A percentile compares a stretch with the other conserved stretches of the same genome.
Conservation (phyloP, 2,329 filamentous ascomycete genomes). For the Samsoniella hepiali region DNA sequence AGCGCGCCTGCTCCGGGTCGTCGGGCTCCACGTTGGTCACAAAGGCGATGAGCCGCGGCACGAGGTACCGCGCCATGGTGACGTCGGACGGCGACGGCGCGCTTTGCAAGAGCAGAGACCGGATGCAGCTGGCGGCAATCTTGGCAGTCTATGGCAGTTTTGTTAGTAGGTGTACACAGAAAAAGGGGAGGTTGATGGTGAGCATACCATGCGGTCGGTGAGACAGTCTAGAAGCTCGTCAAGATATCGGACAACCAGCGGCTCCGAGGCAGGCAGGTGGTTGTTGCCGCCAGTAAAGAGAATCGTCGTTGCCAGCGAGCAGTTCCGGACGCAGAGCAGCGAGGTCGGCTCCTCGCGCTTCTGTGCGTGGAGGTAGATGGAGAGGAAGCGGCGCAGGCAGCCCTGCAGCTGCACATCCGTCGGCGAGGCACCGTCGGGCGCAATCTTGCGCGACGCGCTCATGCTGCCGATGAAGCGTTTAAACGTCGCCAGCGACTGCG, state of each 20-base stretch:
- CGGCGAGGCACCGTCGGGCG: conserved; percentile 42
- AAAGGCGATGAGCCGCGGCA: conserved; percentile 75
- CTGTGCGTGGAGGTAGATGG: conserved; percentile 73
- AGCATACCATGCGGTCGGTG: conserved; percentile 69
- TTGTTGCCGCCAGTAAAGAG: conserved; percentile 79
- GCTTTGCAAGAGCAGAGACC: conserved; percentile 72
- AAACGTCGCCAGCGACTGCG: conserved; percentile 84
- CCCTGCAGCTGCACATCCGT: conserved; percentile 72
- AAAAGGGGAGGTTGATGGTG: conserved; percentile 16
- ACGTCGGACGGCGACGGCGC: conserved; percentile 64
- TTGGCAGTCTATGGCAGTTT: conserved; percentile 62
- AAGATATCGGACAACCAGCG: conserved; percentile 70
- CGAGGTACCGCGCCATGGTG: conserved; percentile 68
- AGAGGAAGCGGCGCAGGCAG: conserved; percentile 77
- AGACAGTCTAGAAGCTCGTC: conserved; percentile 84
- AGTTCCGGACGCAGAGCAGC: conserved; percentile 88
- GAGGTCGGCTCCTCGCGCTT: conserved; percentile 72
- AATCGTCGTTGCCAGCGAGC: conserved; percentile 81
- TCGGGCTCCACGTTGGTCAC: conserved; percentile 66
- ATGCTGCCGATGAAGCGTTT: conserved; percentile 85
- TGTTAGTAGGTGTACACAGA: conserved; percentile 21
- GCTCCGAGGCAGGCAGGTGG: conserved; percentile 69
- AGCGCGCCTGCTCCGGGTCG: conserved; percentile 73
- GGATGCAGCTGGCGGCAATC: conserved; percentile 85
- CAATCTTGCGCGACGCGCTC: conserved; percentile 43